Conservation (phyloP, 2,329 filamentous ascomycete genomes). For the Aspergillus candidus region DNA sequence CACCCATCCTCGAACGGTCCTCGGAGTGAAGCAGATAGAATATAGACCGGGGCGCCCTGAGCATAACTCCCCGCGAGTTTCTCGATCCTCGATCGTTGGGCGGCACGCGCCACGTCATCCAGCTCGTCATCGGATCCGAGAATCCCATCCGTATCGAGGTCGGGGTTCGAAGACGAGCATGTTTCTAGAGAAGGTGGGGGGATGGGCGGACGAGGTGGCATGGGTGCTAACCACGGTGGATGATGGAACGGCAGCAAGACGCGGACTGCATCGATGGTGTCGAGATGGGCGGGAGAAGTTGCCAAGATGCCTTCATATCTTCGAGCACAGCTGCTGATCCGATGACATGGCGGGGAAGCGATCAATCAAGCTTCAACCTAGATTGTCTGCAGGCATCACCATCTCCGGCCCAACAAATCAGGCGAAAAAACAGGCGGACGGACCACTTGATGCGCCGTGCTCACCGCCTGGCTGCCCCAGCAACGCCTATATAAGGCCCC, state of each 20-base stretch:
- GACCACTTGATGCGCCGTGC: conserved; percentile 18
- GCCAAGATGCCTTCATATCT: conserved; percentile 14
- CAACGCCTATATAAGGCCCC: conserved; percentile 12
- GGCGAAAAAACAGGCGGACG: conserved; percentile 5
- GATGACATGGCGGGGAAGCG: background rate
- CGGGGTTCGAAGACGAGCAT: conserved; percentile 18
- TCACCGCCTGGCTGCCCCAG: conserved; percentile 9
- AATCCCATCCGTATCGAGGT: conserved; percentile 23
- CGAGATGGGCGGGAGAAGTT: conserved; percentile 1
- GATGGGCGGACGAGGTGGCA: conserved; percentile 28
- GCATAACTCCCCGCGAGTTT: conserved; percentile 37
- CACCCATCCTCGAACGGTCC: conserved; percentile 42
- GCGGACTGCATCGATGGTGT: conserved; percentile 20
- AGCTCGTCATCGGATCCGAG: conserved; percentile 37
- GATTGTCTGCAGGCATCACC: too few relatives aligned
- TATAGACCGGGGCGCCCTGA: conserved; percentile 39
- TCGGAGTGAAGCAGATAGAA: conserved; percentile 40
- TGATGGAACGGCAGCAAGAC: conserved; percentile 13
- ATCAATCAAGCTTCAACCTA: too few relatives aligned
- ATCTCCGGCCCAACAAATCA: background rate
- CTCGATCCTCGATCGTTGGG: conserved; percentile 41
- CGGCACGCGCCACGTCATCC: conserved; percentile 24
- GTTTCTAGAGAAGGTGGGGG: conserved; percentile 34
- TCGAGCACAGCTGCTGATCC: background rate
- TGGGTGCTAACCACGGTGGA: conserved; percentile 17